Evolutionary conservation across 176 grass and related monocot genomes (phyloP).

Genomic region (Cenchrus purpureus): DNA sequence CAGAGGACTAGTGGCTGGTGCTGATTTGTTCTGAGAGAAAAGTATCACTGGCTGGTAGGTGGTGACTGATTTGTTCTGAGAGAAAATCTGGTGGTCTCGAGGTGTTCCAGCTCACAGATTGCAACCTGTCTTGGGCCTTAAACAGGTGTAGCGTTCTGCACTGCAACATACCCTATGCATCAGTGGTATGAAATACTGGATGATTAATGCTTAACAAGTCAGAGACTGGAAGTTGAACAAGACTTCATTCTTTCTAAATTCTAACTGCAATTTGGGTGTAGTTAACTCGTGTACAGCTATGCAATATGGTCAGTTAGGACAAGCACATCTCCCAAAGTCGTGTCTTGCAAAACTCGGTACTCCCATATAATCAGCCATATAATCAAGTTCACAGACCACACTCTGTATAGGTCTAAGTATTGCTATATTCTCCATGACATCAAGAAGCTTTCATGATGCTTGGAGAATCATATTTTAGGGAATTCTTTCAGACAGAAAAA

Average conservation of each 20-base stretch:
- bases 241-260: background rate
- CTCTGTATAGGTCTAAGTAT: background rate
- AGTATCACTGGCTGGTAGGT: no score
- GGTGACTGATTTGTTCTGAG: no score
- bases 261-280: slow-evolving; percentile 9
- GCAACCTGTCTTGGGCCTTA: background rate
- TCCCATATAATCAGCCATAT: no score
- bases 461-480: background rate
- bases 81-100: no score
- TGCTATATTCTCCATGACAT: background rate
- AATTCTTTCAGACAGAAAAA: background rate
- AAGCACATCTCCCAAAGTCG: background rate
- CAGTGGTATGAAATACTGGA: slow-evolving; percentile 20
- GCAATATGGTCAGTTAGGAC: background rate
- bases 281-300: background rate
- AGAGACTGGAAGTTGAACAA: background rate
- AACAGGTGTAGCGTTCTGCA: background rate
- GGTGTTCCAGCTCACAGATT: background rate
- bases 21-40: no score
- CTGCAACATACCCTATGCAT: background rate
- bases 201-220: background rate
- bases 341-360: background rate
- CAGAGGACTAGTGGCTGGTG: no score
- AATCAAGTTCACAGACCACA: background rate
- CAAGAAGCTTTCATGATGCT: background rate